Conservation (phyloP, 768 basidiomycete species). For the Mycena galericulata region DNA sequence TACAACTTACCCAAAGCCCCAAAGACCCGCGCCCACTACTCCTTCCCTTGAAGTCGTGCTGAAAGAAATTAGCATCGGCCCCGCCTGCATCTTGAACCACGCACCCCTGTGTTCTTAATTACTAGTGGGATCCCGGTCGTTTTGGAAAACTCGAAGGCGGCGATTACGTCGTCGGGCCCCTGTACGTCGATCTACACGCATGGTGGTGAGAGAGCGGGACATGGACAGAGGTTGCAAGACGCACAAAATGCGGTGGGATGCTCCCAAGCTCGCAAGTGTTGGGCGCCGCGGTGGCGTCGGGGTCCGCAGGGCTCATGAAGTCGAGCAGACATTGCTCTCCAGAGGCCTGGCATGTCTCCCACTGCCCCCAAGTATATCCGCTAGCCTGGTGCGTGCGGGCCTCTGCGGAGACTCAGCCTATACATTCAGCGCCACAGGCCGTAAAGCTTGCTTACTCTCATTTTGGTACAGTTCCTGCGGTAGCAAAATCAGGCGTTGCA, state of each 20-base stretch:
- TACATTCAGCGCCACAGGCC: neutral
- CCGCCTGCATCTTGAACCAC: constrained; percentile 24
- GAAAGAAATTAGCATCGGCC: neutral
- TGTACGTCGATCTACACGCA: constrained; percentile 55
- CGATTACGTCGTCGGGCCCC: constrained; percentile 52
- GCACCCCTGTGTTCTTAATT: constrained; percentile 65
- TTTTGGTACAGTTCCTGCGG: constrained; percentile 28
- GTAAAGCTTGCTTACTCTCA: constrained; percentile 17
- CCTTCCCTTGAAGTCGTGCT: constrained; percentile 65
- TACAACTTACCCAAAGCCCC: constrained; percentile 55
- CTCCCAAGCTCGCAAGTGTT: constrained; percentile 52
- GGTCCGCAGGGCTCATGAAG: constrained; percentile 47
- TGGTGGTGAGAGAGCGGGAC: constrained; percentile 14
- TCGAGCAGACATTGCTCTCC: constrained; percentile 62
- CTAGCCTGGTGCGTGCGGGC: constrained; percentile 31
- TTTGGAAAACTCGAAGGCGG: constrained; percentile 59
- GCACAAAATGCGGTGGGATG: constrained; percentile 53
- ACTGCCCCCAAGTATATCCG: constrained; percentile 56
- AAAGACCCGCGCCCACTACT: constrained; percentile 59
- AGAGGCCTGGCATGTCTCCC: constrained; percentile 66
- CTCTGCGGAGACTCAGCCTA: constrained; percentile 1
- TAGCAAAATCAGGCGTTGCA: neutral
- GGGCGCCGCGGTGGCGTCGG: constrained; percentile 41
- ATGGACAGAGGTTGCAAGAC: constrained; percentile 26
- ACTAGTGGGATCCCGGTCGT: constrained; percentile 54